Conservation (phyloP, 306 rosid genomes). For the Urtica urens region DNA sequence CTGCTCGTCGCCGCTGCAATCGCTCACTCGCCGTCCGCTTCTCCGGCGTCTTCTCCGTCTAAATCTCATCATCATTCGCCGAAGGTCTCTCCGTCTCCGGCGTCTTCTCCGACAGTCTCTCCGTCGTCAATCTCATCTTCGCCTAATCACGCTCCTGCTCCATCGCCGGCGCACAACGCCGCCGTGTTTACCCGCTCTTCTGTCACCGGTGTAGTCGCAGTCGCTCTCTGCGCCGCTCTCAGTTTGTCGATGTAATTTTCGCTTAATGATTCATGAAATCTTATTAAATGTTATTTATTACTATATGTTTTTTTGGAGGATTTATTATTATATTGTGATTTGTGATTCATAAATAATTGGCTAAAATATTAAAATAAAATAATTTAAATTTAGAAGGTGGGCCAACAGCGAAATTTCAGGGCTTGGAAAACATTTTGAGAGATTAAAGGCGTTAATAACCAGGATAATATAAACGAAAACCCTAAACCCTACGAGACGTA, state of each 20-base stretch:
- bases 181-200: slow-evolving; percentile 15
- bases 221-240: slow-evolving; percentile 20
- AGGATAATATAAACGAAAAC: too few relatives aligned
- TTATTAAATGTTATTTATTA: too few relatives aligned
- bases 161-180: slow-evolving; percentile 2
- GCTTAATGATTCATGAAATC: too few relatives aligned
- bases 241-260: slow-evolving; percentile 20
- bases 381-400: too few relatives aligned
- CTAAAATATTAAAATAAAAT: too few relatives aligned
- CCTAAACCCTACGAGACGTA: too few relatives aligned
- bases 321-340: too few relatives aligned
- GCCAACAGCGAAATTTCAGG: too few relatives aligned
- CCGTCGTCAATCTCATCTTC: slow-evolving; percentile 21
- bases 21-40: slow-evolving; percentile 33
- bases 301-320: too few relatives aligned
- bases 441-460: too few relatives aligned
- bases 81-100: slow-evolving; percentile 12
- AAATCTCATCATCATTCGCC: slow-evolving; percentile 17
- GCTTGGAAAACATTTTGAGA: too few relatives aligned
- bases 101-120: slow-evolving; percentile 14
- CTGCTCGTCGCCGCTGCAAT: slow-evolving; percentile 20
- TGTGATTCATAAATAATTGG: too few relatives aligned
- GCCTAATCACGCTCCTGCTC: slow-evolving; percentile 21
- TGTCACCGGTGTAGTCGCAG: slow-evolving; percentile 20
- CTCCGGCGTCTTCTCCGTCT: slow-evolving; percentile 27